Conservation (phyloP, 371 early-diverging fungal genomes). For the Thermomucor indicae-seudaticae region DNA sequence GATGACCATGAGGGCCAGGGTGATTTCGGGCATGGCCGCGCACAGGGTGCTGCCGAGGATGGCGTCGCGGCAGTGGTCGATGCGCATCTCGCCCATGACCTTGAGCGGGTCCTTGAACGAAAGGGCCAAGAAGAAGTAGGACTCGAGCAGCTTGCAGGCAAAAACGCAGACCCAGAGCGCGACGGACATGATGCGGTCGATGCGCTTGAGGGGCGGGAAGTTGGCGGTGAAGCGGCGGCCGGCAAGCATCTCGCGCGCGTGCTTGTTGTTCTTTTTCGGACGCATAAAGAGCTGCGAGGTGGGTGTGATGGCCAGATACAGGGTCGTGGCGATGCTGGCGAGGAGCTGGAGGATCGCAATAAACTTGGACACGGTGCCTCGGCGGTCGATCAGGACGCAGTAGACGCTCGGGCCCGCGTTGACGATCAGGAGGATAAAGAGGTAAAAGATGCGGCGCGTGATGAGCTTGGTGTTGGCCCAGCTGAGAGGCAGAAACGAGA, state of each 20-base stretch:
- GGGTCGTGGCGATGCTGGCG: conserved; percentile 61
- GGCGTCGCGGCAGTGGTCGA: conserved; percentile 54
- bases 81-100: conserved; percentile 56
- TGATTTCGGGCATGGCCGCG: conserved; percentile 66
- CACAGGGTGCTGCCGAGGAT: conserved; percentile 52
- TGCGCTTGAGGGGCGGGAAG: conserved; percentile 69
- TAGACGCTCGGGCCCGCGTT: conserved; percentile 71
- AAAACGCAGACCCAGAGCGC: conserved; percentile 77
- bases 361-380: conserved; percentile 44
- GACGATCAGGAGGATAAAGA: conserved; percentile 58
- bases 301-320: conserved; percentile 67
- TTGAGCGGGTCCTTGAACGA: conserved; percentile 84
- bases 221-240: conserved; percentile 75
- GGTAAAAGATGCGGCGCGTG: conserved; percentile 53
- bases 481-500: conserved; percentile 62
- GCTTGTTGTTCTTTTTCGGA: conserved; percentile 25
- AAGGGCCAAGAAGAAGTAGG: conserved; percentile 81
- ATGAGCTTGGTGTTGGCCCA: conserved; percentile 60
- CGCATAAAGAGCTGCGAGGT: conserved; percentile 62
- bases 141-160: conserved; percentile 75
- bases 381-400: conserved; percentile 48
- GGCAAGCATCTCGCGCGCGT: conserved; percentile 47
- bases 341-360: conserved; percentile 66
- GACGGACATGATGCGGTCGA: conserved; percentile 76
- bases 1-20: conserved; percentile 75